Base-by-base conservation (phyloP, 345 rosid species). In the Streptanthus diversifolius region DNA sequence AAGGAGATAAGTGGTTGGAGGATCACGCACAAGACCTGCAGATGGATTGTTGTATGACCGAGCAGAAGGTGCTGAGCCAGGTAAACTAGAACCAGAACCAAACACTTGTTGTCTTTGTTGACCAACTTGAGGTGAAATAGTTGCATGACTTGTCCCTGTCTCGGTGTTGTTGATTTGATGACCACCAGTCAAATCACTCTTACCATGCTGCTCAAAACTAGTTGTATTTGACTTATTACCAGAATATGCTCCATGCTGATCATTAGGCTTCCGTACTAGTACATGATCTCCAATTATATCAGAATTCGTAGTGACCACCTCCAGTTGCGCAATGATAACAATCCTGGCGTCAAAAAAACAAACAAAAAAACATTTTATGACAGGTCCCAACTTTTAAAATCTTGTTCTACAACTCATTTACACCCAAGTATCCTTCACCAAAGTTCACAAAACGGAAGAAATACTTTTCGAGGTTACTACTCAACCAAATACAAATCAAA, bases 241-340 rank as follows among this genome's bases (percentile, higher is more conserved):
- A 66, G 71, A 62, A 63, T 19, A 54, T 29, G 70, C 66, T 57
- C 68, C 79, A 3, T 43, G 69, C 59, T 80, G 77, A 29, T 75
- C 79, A 35, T 66, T 39, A 71, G 77, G 44, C 66, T 72, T 84
- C 51, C 72, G 80, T 9, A 60, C 52, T 2, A 64, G 43, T 30
- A 65, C 81, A 72, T 92, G 88, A 54, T 84, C 67, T 30, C 95
- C 92, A 68, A 89, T 87, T 7, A 77, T 65, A 68, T 74, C 84
- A 66, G 66, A 79, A 17, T 75, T 82, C 49, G 76, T 72, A 29
- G 60, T 36, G 12, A 87, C 24, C 24, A 93, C 92, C 1, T 82
- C 90, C 83, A 93, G 52, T 37, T 88, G 83, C 45, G 81, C 49
- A 63, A 91, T 75, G 15, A 93, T 80, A 56, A 93, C 82, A 81